A percentile compares a stretch with the other conserved stretches of the same genome.
phyloP scores from a whole-genome alignment of 2,329 filamentous ascomycete genomes.

The Aspergillus texensis region DNA sequence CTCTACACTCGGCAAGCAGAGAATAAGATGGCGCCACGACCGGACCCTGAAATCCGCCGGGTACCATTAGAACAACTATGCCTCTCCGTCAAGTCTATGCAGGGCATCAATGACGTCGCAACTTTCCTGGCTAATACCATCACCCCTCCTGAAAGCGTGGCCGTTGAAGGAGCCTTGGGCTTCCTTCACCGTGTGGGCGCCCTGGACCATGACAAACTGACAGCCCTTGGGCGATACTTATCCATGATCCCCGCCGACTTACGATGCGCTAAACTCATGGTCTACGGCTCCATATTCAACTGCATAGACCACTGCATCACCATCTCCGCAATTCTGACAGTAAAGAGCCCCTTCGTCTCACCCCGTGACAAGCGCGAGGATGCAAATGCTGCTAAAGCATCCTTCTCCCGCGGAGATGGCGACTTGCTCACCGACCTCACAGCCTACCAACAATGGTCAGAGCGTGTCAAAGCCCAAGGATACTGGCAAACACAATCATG shows the following conservation, averaged over 20 bases:
- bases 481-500: slow-evolving; percentile 61
- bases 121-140: slow-evolving; percentile 82
- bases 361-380: slow-evolving; percentile 82
- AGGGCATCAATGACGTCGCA: slow-evolving; percentile 76
- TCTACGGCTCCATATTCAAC: slow-evolving; percentile 91
- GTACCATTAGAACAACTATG: slow-evolving; percentile 94
- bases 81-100: slow-evolving; percentile 90
- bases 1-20: slow-evolving; percentile 88
- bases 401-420: slow-evolving; percentile 76
- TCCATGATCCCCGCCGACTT: slow-evolving; percentile 93
- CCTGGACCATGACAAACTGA: slow-evolving; percentile 81
- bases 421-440: slow-evolving; percentile 85
- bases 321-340: slow-evolving; percentile 89
- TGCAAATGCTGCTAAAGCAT: slow-evolving; percentile 72
- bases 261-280: slow-evolving; percentile 89
- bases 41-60: slow-evolving; percentile 89
- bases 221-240: slow-evolving; percentile 88
- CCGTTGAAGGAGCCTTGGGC: slow-evolving; percentile 81
- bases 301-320: slow-evolving; percentile 87
- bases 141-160: slow-evolving; percentile 81
- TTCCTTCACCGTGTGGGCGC: slow-evolving; percentile 85
- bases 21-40: slow-evolving; percentile 77
- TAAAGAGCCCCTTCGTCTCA: slow-evolving; percentile 81
- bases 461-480: slow-evolving; percentile 57
- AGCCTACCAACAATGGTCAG: slow-evolving; percentile 81